phyloP scores from a whole-genome alignment of 2,329 filamentous ascomycete genomes.

The Cadophora malorum region DNA sequence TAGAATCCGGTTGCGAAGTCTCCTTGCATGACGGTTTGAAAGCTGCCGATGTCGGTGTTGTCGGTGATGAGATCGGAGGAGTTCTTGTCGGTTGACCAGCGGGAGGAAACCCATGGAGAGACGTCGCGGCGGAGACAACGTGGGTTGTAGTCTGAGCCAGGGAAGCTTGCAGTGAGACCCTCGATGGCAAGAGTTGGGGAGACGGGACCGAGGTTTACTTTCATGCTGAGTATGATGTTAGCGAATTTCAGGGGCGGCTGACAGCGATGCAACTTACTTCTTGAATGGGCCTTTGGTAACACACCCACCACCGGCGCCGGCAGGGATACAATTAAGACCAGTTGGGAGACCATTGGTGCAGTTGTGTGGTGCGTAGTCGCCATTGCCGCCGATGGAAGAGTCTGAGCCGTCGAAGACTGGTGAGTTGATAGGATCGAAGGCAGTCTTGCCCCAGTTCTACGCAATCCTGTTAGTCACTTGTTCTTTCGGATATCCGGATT shows the following conservation, averaged over 20 bases:
- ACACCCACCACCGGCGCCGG: conserved; percentile 62
- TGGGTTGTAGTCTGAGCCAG: conserved; percentile 49
- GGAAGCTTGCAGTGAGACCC: conserved; percentile 14
- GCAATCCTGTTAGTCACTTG: conserved; percentile 35
- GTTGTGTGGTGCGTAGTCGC: conserved; percentile 45
- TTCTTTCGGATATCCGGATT: background rate
- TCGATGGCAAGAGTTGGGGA: conserved; percentile 43
- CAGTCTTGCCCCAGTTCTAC: conserved; percentile 54
- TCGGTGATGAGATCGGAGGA: conserved; percentile 48
- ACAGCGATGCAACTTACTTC: conserved; percentile 39
- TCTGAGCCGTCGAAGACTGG: conserved; percentile 62
- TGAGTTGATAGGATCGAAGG: conserved; percentile 52
- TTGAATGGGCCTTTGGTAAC: conserved; percentile 55
- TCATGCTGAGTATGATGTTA: conserved; percentile 36
- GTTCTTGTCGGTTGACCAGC: conserved; percentile 48
- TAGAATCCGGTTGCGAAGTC: conserved; percentile 45
- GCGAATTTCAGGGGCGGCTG: background rate
- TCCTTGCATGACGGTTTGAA: conserved; percentile 55
- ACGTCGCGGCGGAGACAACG: conserved; percentile 53
- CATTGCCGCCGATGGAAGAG: conserved; percentile 57
- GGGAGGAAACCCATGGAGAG: conserved; percentile 47
- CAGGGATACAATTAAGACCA: conserved; percentile 46
- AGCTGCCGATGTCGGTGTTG: conserved; percentile 37
- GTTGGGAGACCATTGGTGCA: conserved; percentile 40
- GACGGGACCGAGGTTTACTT: conserved; percentile 56